These are phyloP conservation scores for Aspergillus oerlinghausenensis DNA, from an alignment of 2,329 filamentous ascomycete species.

Conservation along the genomic window DNA sequence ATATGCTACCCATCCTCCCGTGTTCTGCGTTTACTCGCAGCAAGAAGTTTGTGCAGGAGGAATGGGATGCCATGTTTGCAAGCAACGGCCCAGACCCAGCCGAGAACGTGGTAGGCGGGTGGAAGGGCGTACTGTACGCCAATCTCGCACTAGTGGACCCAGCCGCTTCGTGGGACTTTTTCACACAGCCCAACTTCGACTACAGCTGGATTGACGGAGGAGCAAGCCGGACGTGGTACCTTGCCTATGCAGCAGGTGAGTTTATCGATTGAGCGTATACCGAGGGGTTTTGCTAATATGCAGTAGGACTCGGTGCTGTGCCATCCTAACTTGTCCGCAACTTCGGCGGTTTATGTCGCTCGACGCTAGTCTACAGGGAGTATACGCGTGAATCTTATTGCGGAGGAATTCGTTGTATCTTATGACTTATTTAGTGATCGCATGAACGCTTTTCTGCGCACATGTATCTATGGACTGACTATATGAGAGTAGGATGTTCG, in stretches of 20 bases:
- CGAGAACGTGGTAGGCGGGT: conserved; percentile 62
- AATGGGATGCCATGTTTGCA: conserved; percentile 77
- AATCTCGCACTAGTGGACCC: conserved; percentile 78
- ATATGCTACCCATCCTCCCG: conserved; percentile 75
- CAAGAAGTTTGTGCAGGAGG: conserved; percentile 67
- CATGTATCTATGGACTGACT: neutral
- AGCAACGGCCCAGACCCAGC: conserved; percentile 58
- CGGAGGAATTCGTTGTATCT: neutral
- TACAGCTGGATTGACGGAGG: conserved; percentile 67
- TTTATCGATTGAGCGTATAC: conserved; percentile 1
- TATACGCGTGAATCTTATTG: neutral
- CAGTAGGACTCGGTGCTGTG: neutral
- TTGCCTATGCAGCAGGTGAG: conserved; percentile 69
- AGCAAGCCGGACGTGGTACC: conserved; percentile 77
- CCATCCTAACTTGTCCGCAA: neutral
- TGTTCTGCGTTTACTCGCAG: conserved; percentile 64
- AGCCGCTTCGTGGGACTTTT: conserved; percentile 66
- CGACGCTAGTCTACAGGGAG: neutral
- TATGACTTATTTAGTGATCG: neutral
- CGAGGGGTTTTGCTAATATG: neutral
- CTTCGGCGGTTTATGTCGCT: neutral
- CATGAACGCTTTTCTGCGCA: neutral
- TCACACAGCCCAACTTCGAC: conserved; percentile 63
- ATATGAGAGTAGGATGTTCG: neutral
- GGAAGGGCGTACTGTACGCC: conserved; percentile 79